Percentiles rank a stretch among this genome's conserved stretches.
These are phyloP conservation scores for Penicillium soppii DNA, from an alignment of 495 filamentous ascomycete species.

Conservation along the genomic window DNA sequence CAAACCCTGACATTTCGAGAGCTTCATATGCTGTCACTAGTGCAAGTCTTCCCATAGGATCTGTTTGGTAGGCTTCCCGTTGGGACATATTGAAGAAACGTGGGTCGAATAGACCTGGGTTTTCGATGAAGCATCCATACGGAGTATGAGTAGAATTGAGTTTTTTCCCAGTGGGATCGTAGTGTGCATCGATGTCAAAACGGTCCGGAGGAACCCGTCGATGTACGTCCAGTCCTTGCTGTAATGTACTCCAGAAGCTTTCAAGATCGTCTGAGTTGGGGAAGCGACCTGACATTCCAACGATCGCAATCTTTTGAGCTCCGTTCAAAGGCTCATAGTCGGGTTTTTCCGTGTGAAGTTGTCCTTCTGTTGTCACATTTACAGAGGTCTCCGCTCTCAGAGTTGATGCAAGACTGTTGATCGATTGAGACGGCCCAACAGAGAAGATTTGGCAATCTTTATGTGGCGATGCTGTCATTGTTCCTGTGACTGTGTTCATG, in stretches of 20 bases:
- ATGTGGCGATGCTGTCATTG: too few species aligned
- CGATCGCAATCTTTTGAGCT: neutral
- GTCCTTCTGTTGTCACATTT: too few species aligned
- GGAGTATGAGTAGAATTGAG: too few species aligned
- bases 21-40: constrained; percentile 36
- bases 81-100: constrained; percentile 22
- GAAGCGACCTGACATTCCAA: neutral
- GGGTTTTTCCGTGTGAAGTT: too few species aligned
- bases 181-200: constrained; percentile 39
- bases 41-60: constrained; percentile 28
- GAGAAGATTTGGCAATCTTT: too few species aligned
- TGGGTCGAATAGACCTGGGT: constrained; percentile 22
- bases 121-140: constrained; percentile 31
- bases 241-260: neutral
- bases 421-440: too few species aligned
- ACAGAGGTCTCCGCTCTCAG: too few species aligned
- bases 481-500: too few species aligned
- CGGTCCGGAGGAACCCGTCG: constrained; percentile 26
- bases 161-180: constrained; percentile 36
- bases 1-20: constrained; percentile 27
- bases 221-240: neutral
- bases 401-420: too few species aligned
- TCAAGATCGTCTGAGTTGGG: neutral
- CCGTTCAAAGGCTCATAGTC: too few species aligned
- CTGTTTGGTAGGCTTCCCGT: constrained; percentile 19